Conservation (phyloP, 495 filamentous ascomycete genomes). For the Achaetomiella virescens region DNA sequence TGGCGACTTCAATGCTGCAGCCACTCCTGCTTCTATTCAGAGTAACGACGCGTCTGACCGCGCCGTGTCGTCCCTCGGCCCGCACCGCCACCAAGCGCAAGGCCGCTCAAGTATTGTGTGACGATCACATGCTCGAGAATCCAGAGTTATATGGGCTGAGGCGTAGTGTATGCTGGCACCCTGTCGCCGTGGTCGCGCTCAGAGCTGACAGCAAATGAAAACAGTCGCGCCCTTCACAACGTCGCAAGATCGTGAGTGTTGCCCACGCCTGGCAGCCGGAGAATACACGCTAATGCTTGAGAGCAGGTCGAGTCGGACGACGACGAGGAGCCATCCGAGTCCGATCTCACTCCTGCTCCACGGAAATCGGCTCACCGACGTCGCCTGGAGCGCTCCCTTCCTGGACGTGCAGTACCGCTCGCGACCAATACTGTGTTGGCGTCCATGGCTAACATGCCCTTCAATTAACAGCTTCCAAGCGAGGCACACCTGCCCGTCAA, state of each 20-base stretch:
- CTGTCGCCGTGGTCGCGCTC: background rate
- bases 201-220: slow-evolving; percentile 31
- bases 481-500: slow-evolving; percentile 55
- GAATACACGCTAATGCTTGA: slow-evolving; percentile 20
- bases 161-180: slow-evolving; percentile 63
- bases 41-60: slow-evolving; percentile 47
- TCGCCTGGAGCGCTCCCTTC: slow-evolving; percentile 44
- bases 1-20: slow-evolving; percentile 69
- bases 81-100: slow-evolving; percentile 70
- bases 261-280: background rate
- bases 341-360: slow-evolving; percentile 51
- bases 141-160: slow-evolving; percentile 94
- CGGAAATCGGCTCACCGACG: slow-evolving; percentile 44
- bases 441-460: slow-evolving; percentile 22
- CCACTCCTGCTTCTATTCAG: slow-evolving; percentile 50
- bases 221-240: slow-evolving; percentile 48
- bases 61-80: slow-evolving; percentile 61
- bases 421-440: background rate
- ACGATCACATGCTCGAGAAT: slow-evolving; percentile 80
- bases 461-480: slow-evolving; percentile 54
- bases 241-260: slow-evolving; percentile 44
- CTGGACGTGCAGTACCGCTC: slow-evolving; percentile 30
- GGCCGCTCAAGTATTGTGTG: slow-evolving; percentile 54
- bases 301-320: slow-evolving; percentile 64
- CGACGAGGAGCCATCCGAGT: slow-evolving; percentile 67